Percentiles rank a stretch among this genome's conserved stretches.
Conservation (phyloP, 345 rosid species). For the Pelargonium nanum region DNA sequence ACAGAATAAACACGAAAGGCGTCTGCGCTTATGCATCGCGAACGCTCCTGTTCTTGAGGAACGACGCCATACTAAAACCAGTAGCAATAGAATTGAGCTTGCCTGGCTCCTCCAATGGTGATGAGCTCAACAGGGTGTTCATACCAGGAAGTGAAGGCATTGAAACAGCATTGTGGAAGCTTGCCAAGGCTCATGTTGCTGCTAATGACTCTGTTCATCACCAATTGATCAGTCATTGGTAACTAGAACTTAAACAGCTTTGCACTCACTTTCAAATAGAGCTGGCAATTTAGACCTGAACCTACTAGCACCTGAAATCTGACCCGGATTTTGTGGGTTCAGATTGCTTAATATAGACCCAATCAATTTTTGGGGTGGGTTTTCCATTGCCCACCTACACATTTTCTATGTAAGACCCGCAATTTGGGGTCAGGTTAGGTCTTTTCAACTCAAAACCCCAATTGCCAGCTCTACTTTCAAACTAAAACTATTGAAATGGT, state of each 20-base stretch:
- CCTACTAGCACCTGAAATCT: not conserved
- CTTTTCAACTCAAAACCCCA: no score
- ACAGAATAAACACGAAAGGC: conserved; percentile 23
- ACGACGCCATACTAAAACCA: conserved; percentile 32
- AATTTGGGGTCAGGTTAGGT: no score
- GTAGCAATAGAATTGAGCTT: conserved; percentile 46
- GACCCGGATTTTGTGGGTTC: no score
- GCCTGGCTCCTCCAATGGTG: conserved; percentile 12
- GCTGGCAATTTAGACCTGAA: not conserved
- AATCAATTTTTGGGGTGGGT: no score
- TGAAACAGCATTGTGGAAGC: conserved; percentile 46
- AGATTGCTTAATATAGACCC: no score
- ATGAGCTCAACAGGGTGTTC: conserved; percentile 17
- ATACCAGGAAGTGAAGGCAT: conserved; percentile 36
- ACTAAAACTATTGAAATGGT: not conserved
- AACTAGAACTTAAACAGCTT: conserved; percentile 9
- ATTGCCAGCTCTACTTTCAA: no score
- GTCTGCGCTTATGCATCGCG: conserved; percentile 52
- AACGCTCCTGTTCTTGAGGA: conserved; percentile 35
- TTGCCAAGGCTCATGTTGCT: conserved; percentile 53
- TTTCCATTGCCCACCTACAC: no score
- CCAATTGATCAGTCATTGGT: conserved; percentile 58
- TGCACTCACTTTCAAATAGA: not conserved
- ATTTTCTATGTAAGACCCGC: no score
- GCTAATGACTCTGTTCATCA: conserved; percentile 57